Evolutionary conservation across 768 basidiomycete species (phyloP).

Genomic region (Coprinellus aureogranulatus): DNA sequence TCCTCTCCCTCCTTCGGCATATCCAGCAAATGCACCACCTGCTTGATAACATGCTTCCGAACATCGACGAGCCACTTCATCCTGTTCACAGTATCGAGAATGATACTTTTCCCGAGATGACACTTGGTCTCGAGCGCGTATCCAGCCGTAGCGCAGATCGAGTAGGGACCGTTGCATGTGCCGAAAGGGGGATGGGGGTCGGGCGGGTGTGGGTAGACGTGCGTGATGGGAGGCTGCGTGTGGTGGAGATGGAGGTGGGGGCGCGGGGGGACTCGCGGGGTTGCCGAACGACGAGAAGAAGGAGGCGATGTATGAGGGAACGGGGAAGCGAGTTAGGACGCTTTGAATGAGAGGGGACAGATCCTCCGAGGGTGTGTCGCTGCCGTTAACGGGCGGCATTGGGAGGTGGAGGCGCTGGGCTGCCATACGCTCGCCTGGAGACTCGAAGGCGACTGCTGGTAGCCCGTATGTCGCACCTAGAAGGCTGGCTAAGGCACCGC

Average conservation of each 20-base stretch:
- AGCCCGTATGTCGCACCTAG: slow-evolving; percentile 87
- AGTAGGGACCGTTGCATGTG: slow-evolving; percentile 70
- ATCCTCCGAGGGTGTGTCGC: slow-evolving; percentile 31
- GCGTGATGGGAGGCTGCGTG: slow-evolving; percentile 53
- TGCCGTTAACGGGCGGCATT: slow-evolving; percentile 46
- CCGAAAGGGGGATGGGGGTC: slow-evolving; percentile 92
- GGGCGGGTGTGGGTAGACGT: slow-evolving; percentile 90
- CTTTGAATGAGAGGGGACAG: slow-evolving; percentile 40
- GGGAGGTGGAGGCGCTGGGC: slow-evolving; percentile 86
- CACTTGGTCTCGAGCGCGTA: slow-evolving; percentile 87
- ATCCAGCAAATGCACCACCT: slow-evolving; percentile 65
- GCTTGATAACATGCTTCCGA: slow-evolving; percentile 69
- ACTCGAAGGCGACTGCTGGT: slow-evolving; percentile 88
- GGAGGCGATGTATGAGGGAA: no score
- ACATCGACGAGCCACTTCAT: slow-evolving; percentile 82
- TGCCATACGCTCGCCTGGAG: slow-evolving; percentile 73
- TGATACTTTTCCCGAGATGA: slow-evolving; percentile 83
- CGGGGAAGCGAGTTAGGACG: neutral
- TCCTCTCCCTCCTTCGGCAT: slow-evolving; percentile 49
- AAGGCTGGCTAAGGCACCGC: slow-evolving; percentile 87
- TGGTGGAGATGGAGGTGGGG: slow-evolving; percentile 13
- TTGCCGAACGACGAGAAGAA: slow-evolving; percentile 8
- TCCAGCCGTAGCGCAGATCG: slow-evolving; percentile 77
- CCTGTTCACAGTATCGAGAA: slow-evolving; percentile 84
- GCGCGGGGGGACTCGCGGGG: slow-evolving; percentile 46